Conservation (phyloP, 768 basidiomycete genomes). For the Hysterangium stoloniferum region DNA sequence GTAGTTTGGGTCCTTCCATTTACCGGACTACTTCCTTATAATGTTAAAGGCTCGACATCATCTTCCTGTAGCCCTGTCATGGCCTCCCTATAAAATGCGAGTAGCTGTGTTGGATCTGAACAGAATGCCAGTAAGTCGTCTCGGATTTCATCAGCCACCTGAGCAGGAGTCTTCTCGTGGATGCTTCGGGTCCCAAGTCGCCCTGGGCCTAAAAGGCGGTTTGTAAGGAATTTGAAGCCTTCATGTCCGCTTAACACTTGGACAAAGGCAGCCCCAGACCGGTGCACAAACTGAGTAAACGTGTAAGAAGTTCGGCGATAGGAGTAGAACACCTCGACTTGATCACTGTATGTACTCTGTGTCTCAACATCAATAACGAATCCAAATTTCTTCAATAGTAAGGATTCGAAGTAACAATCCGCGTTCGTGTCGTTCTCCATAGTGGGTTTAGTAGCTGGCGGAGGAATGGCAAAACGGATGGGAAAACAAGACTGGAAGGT, state of each 20-base stretch:
- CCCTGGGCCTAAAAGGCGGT: conserved; percentile 71
- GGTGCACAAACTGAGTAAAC: conserved; percentile 89
- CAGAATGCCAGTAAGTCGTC: conserved; percentile 58
- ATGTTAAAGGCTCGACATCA: conserved; percentile 9
- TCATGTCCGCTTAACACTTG: conserved; percentile 74
- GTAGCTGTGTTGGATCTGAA: conserved; percentile 43
- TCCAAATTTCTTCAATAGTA: conserved; percentile 64
- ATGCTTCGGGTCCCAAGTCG: conserved; percentile 41
- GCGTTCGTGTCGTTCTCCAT: conserved; percentile 52
- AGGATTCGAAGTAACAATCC: conserved; percentile 71
- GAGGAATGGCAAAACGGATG: conserved; percentile 65
- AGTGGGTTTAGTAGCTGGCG: conserved; percentile 61
- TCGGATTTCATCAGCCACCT: conserved; percentile 56
- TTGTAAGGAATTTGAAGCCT: conserved; percentile 86
- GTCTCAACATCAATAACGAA: conserved; percentile 86
- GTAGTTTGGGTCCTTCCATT: not conserved
- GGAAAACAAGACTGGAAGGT: conserved; percentile 90
- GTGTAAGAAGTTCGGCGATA: conserved; percentile 74
- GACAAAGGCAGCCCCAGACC: conserved; percentile 82
- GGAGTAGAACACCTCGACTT: conserved; percentile 80
- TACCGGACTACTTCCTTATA: not conserved
- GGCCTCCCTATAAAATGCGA: conserved; percentile 68
- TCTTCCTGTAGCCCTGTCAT: conserved; percentile 29
- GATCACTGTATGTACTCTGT: conserved; percentile 63
- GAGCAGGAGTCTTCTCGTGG: conserved; percentile 48